These are phyloP conservation scores for Cucumis hystrix DNA, from an alignment of 306 rosid species.

Conservation along the genomic window DNA sequence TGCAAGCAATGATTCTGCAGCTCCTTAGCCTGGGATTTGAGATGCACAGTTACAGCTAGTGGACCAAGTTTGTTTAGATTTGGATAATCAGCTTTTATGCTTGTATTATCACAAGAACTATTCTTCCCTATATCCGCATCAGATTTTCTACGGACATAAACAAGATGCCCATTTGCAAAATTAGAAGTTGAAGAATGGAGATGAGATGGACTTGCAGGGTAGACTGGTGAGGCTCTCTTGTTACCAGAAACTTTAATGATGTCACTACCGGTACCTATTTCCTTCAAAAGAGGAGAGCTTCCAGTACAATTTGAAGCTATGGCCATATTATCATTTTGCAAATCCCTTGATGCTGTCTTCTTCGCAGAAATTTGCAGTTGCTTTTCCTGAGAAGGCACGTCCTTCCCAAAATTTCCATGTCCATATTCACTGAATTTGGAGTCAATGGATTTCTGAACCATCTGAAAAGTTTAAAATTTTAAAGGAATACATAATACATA, in stretches of 20 bases:
- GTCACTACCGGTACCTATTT: conserved; percentile 29
- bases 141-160: conserved; percentile 85
- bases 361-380: conserved; percentile 31
- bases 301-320: conserved; percentile 30
- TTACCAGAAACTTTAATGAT: conserved; percentile 44
- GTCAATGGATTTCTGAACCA: conserved; percentile 54
- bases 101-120: conserved; percentile 39
- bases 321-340: conserved; percentile 47
- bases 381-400: conserved; percentile 33
- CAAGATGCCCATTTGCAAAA: conserved; percentile 68
- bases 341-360: conserved; percentile 61
- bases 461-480: conserved; percentile 25
- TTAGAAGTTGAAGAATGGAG: conserved; percentile 43
- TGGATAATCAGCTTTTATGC: conserved; percentile 18
- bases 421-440: conserved; percentile 41
- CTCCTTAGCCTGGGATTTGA: conserved; percentile 37
- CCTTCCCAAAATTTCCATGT: conserved; percentile 39
- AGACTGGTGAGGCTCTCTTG: conserved; percentile 49
- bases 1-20: conserved; percentile 50
- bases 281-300: conserved; percentile 44
- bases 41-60: conserved; percentile 28
- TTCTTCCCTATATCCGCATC: conserved; percentile 65
- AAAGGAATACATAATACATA: background rate
- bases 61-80: conserved; percentile 4
- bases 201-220: conserved; percentile 32